A percentile compares a stretch with the other conserved stretches of the same genome.
These are phyloP conservation scores for Rhizophagus clarus DNA, from an alignment of 192 early-diverging fungal species.

Conservation along the genomic window DNA sequence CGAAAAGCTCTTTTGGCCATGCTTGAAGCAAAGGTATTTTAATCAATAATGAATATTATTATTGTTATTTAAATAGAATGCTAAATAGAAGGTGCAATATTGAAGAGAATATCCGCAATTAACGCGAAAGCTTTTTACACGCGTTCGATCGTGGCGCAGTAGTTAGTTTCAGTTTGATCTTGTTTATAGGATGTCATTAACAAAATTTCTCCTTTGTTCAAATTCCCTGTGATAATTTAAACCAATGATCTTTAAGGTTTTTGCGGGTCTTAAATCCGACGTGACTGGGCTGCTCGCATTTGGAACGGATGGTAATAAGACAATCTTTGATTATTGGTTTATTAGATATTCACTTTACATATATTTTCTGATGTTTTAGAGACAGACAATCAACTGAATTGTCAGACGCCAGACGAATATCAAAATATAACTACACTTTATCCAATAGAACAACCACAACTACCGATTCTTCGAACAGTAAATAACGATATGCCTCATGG, in stretches of 20 bases:
- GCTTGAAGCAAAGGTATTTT: constrained; percentile 47
- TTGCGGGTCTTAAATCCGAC: constrained; percentile 68
- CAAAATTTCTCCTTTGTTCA: neutral
- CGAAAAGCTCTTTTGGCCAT: constrained; percentile 37
- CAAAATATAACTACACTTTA: constrained; percentile 42
- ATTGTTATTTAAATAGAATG: too few species aligned
- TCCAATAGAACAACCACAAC: constrained; percentile 41
- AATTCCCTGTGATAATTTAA: neutral
- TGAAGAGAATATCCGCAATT: neutral
- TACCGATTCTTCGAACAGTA: constrained; percentile 55
- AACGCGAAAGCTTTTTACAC: neutral
- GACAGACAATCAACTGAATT: constrained; percentile 55
- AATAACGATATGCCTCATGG: constrained; percentile 43
- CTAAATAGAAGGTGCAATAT: too few species aligned
- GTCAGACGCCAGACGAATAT: constrained; percentile 39
- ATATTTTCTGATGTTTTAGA: constrained; percentile 38
- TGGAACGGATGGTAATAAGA: constrained; percentile 55
- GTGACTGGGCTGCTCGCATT: constrained; percentile 57
- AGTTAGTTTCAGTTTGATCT: neutral
- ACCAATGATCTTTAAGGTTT: constrained; percentile 47
- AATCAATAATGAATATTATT: too few species aligned
- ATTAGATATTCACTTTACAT: neutral
- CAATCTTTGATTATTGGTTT: neutral
- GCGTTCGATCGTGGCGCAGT: neutral
- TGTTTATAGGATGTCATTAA: neutral